Evolutionary conservation across 2,329 filamentous ascomycete genomes (phyloP).

Genomic region (Arthroderma uncinatum): DNA sequence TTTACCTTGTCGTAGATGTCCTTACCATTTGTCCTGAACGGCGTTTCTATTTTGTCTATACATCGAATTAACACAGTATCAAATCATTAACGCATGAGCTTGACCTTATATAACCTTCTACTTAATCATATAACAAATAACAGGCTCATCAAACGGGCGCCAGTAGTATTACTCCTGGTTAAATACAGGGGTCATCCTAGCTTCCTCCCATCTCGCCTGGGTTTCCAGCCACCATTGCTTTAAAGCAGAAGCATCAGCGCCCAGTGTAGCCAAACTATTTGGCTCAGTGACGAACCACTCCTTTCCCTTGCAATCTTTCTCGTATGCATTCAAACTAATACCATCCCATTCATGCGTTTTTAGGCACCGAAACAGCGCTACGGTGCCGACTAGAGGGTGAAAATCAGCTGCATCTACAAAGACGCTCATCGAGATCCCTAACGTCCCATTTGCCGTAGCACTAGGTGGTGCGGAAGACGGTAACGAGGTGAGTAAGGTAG

Average conservation of each 20-base stretch:
- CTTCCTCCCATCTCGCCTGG: background rate
- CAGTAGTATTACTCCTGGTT: background rate
- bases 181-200: background rate
- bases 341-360: conserved; percentile 22
- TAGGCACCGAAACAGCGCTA: conserved; percentile 21
- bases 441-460: background rate
- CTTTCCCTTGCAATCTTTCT: conserved; percentile 15
- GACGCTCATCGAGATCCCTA: conserved; percentile 20
- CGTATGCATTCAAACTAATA: conserved; percentile 24
- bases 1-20: no score
- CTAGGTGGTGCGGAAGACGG: background rate
- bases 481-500: background rate
- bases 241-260: conserved; percentile 15
- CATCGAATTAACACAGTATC: no score
- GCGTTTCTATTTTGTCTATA: background rate
- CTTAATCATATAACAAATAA: no score
- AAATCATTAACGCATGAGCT: no score
- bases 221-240: conserved; percentile 16
- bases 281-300: conserved; percentile 20
- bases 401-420: conserved; percentile 22
- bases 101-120: no score
- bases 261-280: conserved; percentile 12
- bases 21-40: no score
- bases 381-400: conserved; percentile 19
- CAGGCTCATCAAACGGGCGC: no score